phyloP scores from a whole-genome alignment of 2,329 filamentous ascomycete species.

The Chrysoporthe puriensis region DNA sequence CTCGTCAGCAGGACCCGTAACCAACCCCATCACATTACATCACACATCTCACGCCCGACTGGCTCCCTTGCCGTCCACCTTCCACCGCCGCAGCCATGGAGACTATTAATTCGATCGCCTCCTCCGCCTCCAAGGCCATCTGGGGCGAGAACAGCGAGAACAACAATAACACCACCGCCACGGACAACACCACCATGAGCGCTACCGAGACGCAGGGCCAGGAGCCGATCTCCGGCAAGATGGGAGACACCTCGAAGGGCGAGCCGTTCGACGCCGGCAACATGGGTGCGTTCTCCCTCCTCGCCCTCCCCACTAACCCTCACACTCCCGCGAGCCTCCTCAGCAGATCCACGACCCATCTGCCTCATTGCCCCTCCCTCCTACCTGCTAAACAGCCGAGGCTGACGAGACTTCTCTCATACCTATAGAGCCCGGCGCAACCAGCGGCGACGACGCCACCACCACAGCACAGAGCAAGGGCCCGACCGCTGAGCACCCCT shows the following conservation, averaged over 20 bases:
- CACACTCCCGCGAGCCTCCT: too few relatives aligned
- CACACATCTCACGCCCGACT: background rate
- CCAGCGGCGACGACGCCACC: conserved; percentile 4
- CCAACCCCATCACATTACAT: conserved; percentile 17
- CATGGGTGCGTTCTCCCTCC: conserved; percentile 46
- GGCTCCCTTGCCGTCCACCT: background rate
- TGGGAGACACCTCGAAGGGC: conserved; percentile 66
- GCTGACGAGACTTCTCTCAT: background rate
- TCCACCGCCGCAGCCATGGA: conserved; percentile 55
- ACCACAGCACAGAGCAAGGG: conserved; percentile 11
- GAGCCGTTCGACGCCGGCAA: conserved; percentile 84
- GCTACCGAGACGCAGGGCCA: conserved; percentile 42
- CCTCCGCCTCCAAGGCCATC: conserved; percentile 51
- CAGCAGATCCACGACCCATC: too few relatives aligned
- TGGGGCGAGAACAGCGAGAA: conserved; percentile 47
- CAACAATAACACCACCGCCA: conserved; percentile 28
- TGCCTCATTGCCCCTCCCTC: too few relatives aligned
- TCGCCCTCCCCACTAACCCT: background rate
- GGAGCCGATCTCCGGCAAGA: conserved; percentile 74
- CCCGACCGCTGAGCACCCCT: conserved; percentile 35
- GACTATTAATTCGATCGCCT: conserved; percentile 60
- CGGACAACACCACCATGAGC: conserved; percentile 46
- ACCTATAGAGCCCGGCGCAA: conserved; percentile 3
- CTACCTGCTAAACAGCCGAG: background rate
- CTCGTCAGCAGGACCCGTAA: background rate